Conservation (phyloP, 768 basidiomycete genomes). For the Suillus spraguei region DNA sequence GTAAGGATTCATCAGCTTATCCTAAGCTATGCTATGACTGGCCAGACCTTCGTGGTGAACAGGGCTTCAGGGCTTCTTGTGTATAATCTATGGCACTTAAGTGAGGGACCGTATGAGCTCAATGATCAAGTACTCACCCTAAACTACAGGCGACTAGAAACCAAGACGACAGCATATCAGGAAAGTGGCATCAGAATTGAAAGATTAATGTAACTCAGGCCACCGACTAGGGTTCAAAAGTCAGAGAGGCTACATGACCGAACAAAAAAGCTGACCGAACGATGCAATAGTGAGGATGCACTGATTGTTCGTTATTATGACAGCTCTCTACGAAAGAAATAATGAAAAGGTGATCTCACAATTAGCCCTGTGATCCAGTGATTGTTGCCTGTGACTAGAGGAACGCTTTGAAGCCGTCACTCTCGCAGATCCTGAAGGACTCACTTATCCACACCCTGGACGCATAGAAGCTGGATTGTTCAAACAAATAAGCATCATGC, state of each 20-base stretch:
- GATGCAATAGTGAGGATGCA: constrained; percentile 9
- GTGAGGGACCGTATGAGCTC: background rate
- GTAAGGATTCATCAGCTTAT: background rate
- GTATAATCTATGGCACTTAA: constrained; percentile 12
- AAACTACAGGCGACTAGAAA: constrained; percentile 4
- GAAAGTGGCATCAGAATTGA: background rate
- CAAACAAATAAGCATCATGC: background rate
- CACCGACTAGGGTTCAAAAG: constrained; percentile 13
- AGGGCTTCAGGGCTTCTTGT: constrained; percentile 12
- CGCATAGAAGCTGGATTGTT: constrained; percentile 23
- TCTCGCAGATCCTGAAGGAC: background rate
- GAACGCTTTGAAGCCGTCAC: background rate
- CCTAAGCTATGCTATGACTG: background rate
- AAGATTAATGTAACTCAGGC: constrained; percentile 16
- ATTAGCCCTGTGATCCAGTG: constrained; percentile 13
- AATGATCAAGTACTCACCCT: background rate
- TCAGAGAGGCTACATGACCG: background rate
- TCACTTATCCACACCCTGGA: constrained; percentile 31
- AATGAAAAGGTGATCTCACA: background rate
- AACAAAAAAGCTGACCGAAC: constrained; percentile 18
- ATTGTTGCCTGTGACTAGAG: constrained; percentile 23
- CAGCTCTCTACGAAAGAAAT: background rate
- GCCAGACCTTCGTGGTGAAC: constrained; percentile 13
- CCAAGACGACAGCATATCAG: background rate
- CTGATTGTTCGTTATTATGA: constrained; percentile 6